These are phyloP conservation scores for Kwoniella sp. DNA, from an alignment of 768 basidiomycete genomes.

Conservation along the genomic window DNA sequence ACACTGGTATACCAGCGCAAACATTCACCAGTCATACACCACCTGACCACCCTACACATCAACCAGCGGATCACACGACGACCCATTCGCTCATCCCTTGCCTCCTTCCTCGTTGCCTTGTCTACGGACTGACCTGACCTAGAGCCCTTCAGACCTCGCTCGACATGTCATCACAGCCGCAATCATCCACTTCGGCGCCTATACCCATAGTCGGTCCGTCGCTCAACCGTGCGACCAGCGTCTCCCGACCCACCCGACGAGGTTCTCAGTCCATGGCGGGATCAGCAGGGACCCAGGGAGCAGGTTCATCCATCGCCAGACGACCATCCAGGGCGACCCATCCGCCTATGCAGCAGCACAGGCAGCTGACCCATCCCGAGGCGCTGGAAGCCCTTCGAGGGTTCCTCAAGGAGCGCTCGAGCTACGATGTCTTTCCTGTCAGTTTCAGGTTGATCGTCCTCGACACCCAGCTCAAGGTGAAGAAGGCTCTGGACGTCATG, in stretches of 20 bases:
- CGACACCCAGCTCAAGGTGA: conserved; percentile 91
- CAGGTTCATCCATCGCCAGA: conserved; percentile 5
- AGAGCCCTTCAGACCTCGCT: no score
- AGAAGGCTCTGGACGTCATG: conserved; percentile 76
- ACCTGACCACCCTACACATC: background rate
- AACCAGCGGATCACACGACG: no score
- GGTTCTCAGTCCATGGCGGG: conserved; percentile 5
- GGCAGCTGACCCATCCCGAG: conserved; percentile 42
- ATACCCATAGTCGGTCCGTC: background rate
- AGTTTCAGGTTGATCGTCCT: conserved; percentile 93
- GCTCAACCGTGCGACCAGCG: conserved; percentile 4
- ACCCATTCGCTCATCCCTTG: background rate
- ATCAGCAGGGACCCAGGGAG: background rate
- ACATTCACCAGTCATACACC: background rate
- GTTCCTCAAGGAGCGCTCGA: conserved; percentile 77
- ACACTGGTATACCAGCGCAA: no score
- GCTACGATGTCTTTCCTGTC: conserved; percentile 96
- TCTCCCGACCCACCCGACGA: conserved; percentile 14
- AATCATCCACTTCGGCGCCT: background rate
- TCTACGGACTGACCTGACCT: no score
- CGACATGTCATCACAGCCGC: conserved; percentile 8
- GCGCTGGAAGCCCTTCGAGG: conserved; percentile 60
- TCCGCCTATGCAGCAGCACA: conserved; percentile 32
- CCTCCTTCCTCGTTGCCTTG: background rate
- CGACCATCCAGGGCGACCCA: conserved; percentile 34